phyloP scores from a whole-genome alignment of 1,284 basidiomycete species.

The Schizopora paradoxa region DNA sequence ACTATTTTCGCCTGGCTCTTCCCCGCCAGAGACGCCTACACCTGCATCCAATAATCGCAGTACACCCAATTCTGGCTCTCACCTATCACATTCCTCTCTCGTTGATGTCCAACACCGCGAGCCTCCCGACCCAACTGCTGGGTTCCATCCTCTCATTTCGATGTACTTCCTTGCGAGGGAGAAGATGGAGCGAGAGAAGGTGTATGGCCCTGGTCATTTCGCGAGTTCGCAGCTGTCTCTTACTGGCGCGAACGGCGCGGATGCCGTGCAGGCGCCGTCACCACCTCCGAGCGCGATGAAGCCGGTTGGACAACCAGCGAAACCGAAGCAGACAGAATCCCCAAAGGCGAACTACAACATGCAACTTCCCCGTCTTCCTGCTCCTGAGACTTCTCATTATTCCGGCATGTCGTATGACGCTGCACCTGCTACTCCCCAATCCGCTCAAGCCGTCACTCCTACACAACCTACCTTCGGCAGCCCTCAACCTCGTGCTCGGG shows the following conservation, averaged over 20 bases:
- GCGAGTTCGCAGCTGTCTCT: constrained; percentile 80
- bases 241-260: constrained; percentile 21
- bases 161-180: constrained; percentile 96
- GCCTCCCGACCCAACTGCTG: constrained; percentile 78
- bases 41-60: constrained; percentile 29
- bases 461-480: constrained; percentile 44
- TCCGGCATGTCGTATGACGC: constrained; percentile 72
- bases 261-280: constrained; percentile 22
- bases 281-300: constrained; percentile 22
- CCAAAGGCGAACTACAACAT: constrained; percentile 72
- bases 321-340: not conserved
- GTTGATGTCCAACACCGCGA: constrained; percentile 41
- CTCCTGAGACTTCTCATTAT: constrained; percentile 74
- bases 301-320: constrained; percentile 1
- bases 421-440: constrained; percentile 33
- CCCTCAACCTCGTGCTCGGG: constrained; percentile 57
- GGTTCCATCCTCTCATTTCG: constrained; percentile 92
- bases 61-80: constrained; percentile 51
- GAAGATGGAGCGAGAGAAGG: constrained; percentile 89
- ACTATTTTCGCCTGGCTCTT: constrained; percentile 71
- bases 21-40: constrained; percentile 44
- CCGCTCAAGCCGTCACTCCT: constrained; percentile 34
- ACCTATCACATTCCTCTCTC: constrained; percentile 43
- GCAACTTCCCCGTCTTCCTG: constrained; percentile 74
- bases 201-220: constrained; percentile 92